A percentile compares a stretch with the other conserved stretches of the same genome.
These are phyloP conservation scores for Pseudocercospora eumusae DNA, from an alignment of 2,329 filamentous ascomycete genomes.

Conservation along the genomic window DNA sequence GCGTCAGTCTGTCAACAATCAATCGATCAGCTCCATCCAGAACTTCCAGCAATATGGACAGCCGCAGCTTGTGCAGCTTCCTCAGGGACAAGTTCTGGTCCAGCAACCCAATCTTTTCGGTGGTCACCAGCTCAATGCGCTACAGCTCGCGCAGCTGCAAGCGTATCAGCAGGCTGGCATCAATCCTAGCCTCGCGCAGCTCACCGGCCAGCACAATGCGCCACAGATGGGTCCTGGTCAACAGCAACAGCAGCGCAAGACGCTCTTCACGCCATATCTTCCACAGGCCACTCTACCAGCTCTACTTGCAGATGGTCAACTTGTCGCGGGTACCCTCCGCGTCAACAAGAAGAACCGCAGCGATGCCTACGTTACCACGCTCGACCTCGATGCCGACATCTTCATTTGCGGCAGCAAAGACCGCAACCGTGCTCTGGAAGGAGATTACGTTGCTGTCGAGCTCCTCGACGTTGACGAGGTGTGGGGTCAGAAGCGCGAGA, in stretches of 20 bases:
- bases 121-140: constrained; percentile 80
- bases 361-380: constrained; percentile 94
- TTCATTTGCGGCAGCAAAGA: constrained; percentile 99
- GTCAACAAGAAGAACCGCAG: constrained; percentile 99
- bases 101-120: constrained; percentile 77
- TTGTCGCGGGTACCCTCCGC: constrained; percentile 92
- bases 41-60: constrained; percentile 85
- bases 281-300: constrained; percentile 92
- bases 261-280: constrained; percentile 95
- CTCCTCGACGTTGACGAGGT: constrained; percentile 97
- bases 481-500: constrained; percentile 97
- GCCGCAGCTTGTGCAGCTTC: constrained; percentile 82
- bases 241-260: constrained; percentile 90
- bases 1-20: constrained; percentile 78
- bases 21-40: constrained; percentile 77
- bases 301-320: constrained; percentile 84
- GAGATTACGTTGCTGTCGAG: constrained; percentile 92
- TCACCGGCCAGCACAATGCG: constrained; percentile 48
- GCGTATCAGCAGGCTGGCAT: constrained; percentile 87
- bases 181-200: constrained; percentile 39
- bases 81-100: constrained; percentile 78
- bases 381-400: constrained; percentile 94
- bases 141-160: constrained; percentile 88
- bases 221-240: constrained; percentile 52
- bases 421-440: constrained; percentile 92